Evolutionary conservation across 768 basidiomycete genomes (phyloP).

Genomic region (Nidularia pulvinata): DNA sequence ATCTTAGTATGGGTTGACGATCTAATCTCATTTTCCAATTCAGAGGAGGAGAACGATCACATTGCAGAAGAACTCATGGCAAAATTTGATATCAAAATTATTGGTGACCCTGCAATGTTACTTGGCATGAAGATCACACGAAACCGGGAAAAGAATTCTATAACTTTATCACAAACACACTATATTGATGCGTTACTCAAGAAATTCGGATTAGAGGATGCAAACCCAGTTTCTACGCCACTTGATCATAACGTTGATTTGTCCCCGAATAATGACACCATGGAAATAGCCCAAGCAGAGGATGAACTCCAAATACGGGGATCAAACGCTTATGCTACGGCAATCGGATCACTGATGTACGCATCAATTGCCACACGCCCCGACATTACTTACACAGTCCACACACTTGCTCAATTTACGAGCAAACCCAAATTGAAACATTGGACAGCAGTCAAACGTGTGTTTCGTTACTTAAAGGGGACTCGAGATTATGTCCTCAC

Average conservation of each 20-base stretch:
- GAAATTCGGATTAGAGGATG: constrained; percentile 7
- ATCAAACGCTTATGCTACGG: neutral
- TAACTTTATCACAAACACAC: neutral
- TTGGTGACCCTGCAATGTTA: neutral
- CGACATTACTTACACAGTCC: neutral
- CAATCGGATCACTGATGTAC: neutral
- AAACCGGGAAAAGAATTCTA: neutral
- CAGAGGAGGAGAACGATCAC: neutral
- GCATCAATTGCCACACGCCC: neutral
- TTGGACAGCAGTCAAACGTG: neutral
- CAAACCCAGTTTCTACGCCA: constrained; percentile 16
- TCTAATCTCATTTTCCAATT: neutral
- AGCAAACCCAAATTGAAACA: neutral
- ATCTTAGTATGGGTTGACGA: neutral
- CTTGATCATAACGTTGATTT: constrained; percentile 15
- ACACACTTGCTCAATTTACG: neutral
- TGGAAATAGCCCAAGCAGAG: neutral
- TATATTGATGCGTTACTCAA: neutral
- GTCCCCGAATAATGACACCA: neutral
- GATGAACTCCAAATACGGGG: neutral
- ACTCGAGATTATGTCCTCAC: neutral
- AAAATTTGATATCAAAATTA: neutral
- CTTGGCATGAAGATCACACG: neutral
- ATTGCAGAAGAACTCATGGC: neutral
- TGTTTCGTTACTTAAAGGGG: neutral